phyloP scores from a whole-genome alignment of 2,329 filamentous ascomycete genomes.

The Torrubiella hemipterigena region DNA sequence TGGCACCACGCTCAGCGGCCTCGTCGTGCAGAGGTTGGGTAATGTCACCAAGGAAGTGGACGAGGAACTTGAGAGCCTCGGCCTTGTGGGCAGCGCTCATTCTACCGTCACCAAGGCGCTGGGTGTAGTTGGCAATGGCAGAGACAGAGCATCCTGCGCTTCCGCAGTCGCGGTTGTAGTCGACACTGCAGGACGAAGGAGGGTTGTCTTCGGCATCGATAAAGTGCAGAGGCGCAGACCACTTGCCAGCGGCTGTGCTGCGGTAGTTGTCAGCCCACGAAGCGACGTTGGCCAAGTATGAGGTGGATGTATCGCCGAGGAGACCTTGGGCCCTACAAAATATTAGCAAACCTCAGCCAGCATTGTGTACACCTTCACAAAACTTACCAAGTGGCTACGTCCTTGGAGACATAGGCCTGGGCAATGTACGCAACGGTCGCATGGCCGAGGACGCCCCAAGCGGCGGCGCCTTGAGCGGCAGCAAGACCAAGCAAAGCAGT shows the following conservation, averaged over 20 bases:
- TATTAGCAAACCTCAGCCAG: no score
- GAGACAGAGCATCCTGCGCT: conserved; percentile 14
- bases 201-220: conserved; percentile 35
- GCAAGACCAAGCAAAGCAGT: conserved; percentile 7
- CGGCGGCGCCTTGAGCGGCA: conserved; percentile 10
- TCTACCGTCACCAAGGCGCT: conserved; percentile 10
- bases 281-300: conserved; percentile 36
- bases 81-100: conserved; percentile 8
- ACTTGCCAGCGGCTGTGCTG: conserved; percentile 31
- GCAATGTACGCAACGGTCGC: conserved; percentile 42
- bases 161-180: conserved; percentile 27
- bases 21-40: conserved; percentile 44
- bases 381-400: conserved; percentile 18
- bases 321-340: conserved; percentile 13
- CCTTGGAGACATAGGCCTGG: conserved; percentile 29
- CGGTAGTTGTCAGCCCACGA: conserved; percentile 31
- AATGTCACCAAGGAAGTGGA: conserved; percentile 44
- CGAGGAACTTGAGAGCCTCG: conserved; percentile 14
- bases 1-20: conserved; percentile 36
- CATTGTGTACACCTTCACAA: no score
- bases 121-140: conserved; percentile 16
- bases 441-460: conserved; percentile 35
- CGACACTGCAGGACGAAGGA: conserved; percentile 18
- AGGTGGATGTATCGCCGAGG: conserved; percentile 28
- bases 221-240: conserved; percentile 34